These are phyloP conservation scores for Vicia faba DNA, from an alignment of 306 rosid genomes.

Conservation along the genomic window DNA sequence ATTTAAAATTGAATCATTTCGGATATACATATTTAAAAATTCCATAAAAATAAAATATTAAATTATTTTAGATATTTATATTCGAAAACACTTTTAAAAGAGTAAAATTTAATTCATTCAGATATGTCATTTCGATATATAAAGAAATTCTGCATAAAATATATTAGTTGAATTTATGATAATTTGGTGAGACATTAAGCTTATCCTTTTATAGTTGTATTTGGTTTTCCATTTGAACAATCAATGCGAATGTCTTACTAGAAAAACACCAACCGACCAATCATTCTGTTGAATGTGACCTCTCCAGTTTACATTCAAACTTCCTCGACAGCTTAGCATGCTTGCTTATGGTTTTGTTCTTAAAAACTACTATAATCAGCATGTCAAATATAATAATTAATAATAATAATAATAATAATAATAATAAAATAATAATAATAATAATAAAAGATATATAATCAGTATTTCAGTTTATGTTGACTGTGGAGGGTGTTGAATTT, in stretches of 20 bases:
- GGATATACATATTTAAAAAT: too few relatives aligned
- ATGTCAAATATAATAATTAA: background rate
- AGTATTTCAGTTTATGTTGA: background rate
- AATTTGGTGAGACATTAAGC: slow-evolving; percentile 32
- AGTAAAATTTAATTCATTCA: too few relatives aligned
- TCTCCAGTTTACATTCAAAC: slow-evolving; percentile 33
- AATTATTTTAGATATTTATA: too few relatives aligned
- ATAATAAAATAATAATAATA: background rate
- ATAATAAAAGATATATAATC: background rate
- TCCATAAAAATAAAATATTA: too few relatives aligned
- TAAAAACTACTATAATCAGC: background rate
- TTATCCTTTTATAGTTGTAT: slow-evolving; percentile 6
- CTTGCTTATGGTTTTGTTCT: slow-evolving; percentile 33
- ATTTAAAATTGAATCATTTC: too few relatives aligned
- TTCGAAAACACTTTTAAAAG: too few relatives aligned
- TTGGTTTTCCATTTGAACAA: slow-evolving; percentile 24
- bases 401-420: slow-evolving; percentile 9
- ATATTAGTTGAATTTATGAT: slow-evolving; percentile 10
- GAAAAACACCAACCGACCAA: slow-evolving; percentile 36
- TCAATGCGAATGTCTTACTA: slow-evolving; percentile 38
- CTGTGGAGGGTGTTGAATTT: slow-evolving; percentile 3
- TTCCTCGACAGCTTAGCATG: slow-evolving; percentile 41
- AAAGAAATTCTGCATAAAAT: too few relatives aligned
- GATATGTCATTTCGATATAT: too few relatives aligned
- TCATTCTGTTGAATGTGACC: slow-evolving; percentile 43